Evolutionary conservation across 768 basidiomycete genomes (phyloP), one percentile per base, ranked within the genome.

Genomic region (Macrolepiota albuminosa): DNA sequence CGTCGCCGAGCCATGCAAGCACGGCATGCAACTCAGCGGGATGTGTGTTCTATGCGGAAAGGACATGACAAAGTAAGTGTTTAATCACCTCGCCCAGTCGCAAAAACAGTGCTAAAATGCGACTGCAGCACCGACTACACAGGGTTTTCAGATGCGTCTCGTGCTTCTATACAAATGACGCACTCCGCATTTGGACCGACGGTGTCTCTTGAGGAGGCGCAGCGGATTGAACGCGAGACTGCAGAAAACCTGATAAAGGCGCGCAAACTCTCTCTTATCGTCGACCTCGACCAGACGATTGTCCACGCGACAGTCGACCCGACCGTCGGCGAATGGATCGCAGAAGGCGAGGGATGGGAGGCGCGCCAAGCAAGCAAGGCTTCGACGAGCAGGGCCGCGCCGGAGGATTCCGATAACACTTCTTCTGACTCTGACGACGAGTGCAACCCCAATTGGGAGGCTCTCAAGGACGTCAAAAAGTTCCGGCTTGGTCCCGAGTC

Each of bases 221-320:
- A 89, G 65, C 84, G 90, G 42, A 87, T 98, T 62, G 95, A 96
- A 70, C 80, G 81, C 42, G 88, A 93, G 68, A 91, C 89, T 2
- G 88, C 93, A 1, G 77, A 87, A 1, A 87, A 87, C 64, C 84
- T 99, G 39, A 81, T 93, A 67, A 80, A 82, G 58, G 77, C 83
- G 5, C 83, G 86, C 56, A 93, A 87, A 71, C 85, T 99, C 36
- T 93, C 92, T 37, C 86, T 99, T 53, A 98, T 99, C 65, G 96
- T 99, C 66, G 97, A 99, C 78, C 84, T 99, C 37, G 97, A 99
- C 75, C 97, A 99, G 72, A 99, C 97, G 13, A 95, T 98, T 70
- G 93, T 99, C 4, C 97, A 99, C 69, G 96, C 97, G 8, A 98
- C 96, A 0, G 95, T 98, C 29, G 97, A 99, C 73, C 96, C 97